These are phyloP conservation scores for Myriosclerotinia duriaeana DNA, from an alignment of 2,329 filamentous ascomycete genomes.

Conservation along the genomic window DNA sequence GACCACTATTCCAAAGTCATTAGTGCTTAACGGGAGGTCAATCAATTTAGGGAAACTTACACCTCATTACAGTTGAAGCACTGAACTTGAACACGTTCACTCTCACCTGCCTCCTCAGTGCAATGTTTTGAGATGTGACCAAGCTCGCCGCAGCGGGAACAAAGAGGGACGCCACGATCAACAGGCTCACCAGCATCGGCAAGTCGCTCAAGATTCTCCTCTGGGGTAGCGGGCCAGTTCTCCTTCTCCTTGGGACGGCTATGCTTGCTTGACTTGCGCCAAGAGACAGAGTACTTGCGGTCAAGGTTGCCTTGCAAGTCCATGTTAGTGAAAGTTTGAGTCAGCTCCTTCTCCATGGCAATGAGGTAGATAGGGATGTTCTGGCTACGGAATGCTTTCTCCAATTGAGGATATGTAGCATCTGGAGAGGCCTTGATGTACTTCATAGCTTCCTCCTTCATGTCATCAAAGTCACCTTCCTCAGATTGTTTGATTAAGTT, in stretches of 20 bases:
- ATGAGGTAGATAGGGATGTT: constrained; percentile 60
- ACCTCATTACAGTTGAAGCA: constrained; percentile 64
- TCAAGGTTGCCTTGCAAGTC: constrained; percentile 67
- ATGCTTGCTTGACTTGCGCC: constrained; percentile 59
- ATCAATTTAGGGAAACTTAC: neutral
- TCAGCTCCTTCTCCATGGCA: constrained; percentile 57
- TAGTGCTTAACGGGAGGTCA: neutral
- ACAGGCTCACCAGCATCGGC: constrained; percentile 64
- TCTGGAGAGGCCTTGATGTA: constrained; percentile 62
- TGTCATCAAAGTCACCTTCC: constrained; percentile 60
- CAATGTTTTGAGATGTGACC: constrained; percentile 64
- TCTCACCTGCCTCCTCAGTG: constrained; percentile 55
- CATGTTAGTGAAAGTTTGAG: constrained; percentile 64
- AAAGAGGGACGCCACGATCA: constrained; percentile 58
- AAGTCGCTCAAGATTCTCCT: constrained; percentile 65
- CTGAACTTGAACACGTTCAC: constrained; percentile 49
- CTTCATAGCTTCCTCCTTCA: constrained; percentile 58
- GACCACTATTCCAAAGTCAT: constrained; percentile 48
- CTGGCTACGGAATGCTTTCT: constrained; percentile 57
- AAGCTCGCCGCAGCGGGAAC: constrained; percentile 41
- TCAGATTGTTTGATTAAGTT: constrained; percentile 53
- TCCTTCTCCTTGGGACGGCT: constrained; percentile 58
- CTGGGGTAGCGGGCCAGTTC: constrained; percentile 57
- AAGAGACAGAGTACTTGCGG: constrained; percentile 63
- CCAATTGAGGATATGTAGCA: constrained; percentile 59